phyloP scores from a whole-genome alignment of 2,329 filamentous ascomycete genomes.

The Beauveria pseudobassiana region DNA sequence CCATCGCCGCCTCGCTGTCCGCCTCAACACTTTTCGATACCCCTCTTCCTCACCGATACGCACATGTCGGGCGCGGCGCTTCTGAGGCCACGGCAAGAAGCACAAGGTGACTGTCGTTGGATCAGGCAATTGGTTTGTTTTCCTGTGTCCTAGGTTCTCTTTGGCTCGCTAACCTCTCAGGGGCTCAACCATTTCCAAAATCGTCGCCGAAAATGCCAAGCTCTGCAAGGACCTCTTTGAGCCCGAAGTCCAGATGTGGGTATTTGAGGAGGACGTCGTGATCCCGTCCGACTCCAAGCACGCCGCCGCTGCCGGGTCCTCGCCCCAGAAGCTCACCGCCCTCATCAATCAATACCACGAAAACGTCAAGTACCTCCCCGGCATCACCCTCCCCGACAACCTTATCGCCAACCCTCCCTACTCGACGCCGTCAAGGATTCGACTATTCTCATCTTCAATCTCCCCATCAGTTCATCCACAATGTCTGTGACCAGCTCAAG shows the following conservation, averaged over 20 bases:
- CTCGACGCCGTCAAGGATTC: conserved; percentile 74
- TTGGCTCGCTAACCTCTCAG: conserved; percentile 32
- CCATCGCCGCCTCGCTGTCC: neutral
- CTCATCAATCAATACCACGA: conserved; percentile 91
- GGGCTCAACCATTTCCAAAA: conserved; percentile 97
- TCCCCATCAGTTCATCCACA: conserved; percentile 90
- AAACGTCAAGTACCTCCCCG: conserved; percentile 97
- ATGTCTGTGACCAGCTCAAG: conserved; percentile 74
- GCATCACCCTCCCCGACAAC: conserved; percentile 74
- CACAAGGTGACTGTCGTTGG: conserved; percentile 93
- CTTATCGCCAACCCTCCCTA: conserved; percentile 73
- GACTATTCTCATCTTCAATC: conserved; percentile 90
- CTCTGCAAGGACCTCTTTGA: conserved; percentile 77
- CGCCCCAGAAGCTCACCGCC: conserved; percentile 77
- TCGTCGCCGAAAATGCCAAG: conserved; percentile 85
- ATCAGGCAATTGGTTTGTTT: conserved; percentile 83
- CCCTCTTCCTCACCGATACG: conserved; percentile 10
- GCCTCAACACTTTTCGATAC: conserved; percentile 5
- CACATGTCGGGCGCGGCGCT: conserved; percentile 26
- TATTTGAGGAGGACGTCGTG: conserved; percentile 85
- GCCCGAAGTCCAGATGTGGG: conserved; percentile 94
- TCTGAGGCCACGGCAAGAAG: conserved; percentile 54
- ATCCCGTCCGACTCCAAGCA: conserved; percentile 65
- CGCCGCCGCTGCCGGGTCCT: conserved; percentile 51
- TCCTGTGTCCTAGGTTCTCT: neutral